Evolutionary conservation across 2,329 filamentous ascomycete species (phyloP).

Genomic region (Ascomycota sp.): DNA sequence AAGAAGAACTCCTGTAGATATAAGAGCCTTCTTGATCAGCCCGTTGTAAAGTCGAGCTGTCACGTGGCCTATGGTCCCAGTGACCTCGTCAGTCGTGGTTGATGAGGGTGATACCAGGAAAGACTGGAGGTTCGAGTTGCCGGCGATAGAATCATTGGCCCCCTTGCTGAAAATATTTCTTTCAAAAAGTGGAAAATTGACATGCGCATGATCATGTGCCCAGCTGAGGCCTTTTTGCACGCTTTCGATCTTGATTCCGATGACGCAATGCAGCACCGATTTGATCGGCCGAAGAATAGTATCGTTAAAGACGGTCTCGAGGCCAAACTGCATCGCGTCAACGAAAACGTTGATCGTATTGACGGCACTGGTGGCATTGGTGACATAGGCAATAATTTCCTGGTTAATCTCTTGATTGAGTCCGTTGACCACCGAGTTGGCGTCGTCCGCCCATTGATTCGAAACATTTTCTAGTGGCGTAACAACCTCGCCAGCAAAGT

Average conservation of each 20-base stretch:
- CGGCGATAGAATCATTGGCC: slow-evolving; percentile 38
- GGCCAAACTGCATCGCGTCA: slow-evolving; percentile 49
- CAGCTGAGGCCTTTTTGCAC: slow-evolving; percentile 83
- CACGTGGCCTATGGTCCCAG: slow-evolving; percentile 51
- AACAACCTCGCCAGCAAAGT: slow-evolving; percentile 64
- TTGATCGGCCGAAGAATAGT: slow-evolving; percentile 62
- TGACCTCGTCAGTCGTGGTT: slow-evolving; percentile 63
- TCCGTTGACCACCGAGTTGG: slow-evolving; percentile 50
- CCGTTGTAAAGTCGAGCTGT: slow-evolving; percentile 43
- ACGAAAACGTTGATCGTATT: slow-evolving; percentile 80
- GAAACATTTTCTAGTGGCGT: slow-evolving; percentile 52
- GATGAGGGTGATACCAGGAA: slow-evolving; percentile 63
- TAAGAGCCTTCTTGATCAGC: slow-evolving; percentile 59
- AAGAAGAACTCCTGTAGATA: slow-evolving; percentile 52
- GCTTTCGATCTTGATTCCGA: slow-evolving; percentile 66
- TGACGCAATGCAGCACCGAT: slow-evolving; percentile 68
- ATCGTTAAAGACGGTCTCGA: slow-evolving; percentile 62
- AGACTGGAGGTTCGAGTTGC: slow-evolving; percentile 37
- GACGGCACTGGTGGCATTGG: slow-evolving; percentile 59
- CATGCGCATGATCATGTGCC: slow-evolving; percentile 71
- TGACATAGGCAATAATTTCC: slow-evolving; percentile 73
- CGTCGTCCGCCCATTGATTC: slow-evolving; percentile 51
- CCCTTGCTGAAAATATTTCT: slow-evolving; percentile 72
- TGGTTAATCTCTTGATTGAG: slow-evolving; percentile 64
- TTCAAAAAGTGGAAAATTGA: slow-evolving; percentile 58